Base-by-base conservation (phyloP, 2,329 filamentous ascomycete species). In the Ciborinia camelliae region DNA sequence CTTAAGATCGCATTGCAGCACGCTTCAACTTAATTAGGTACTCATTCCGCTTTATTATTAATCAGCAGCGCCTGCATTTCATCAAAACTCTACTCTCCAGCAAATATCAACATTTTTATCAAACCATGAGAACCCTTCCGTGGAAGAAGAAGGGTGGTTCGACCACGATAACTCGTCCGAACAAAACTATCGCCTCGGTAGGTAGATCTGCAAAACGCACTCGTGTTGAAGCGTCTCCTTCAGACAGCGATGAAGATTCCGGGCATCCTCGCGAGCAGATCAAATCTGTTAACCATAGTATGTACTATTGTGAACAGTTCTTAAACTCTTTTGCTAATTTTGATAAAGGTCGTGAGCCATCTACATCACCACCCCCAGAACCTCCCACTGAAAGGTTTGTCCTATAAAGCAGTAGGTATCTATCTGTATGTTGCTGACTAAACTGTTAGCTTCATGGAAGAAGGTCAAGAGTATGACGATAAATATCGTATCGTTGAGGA, bases 401-500 rank as follows among this genome's bases (percentile, higher is more conserved):
- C 9, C 18, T 10, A 14, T 43, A 18, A 2, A 47, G 23, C 4
- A 35, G 5, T 7, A 35, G 20, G 5, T 7, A 35, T 26, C n/a
- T 47, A 23, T 26, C 7, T 32, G 2, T 47, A 35, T 47, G 9
- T 47, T 7, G 14, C 55, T 58, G 30, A 58, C 8, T n/a, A 26
- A 5, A 5, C 26, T 12, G 26, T 51, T 43, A 75, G 73, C 12
- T 72, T 72, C 35, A 92, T 94, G 89, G 78, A 80, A 2, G 81
- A 86, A 54, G 87, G 86, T 3, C 75, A 83, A n/a, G 79, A 83
- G 4, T 76, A 81, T n/a, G 91, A 95, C 74, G 90, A 93, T 73
- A 78, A 78, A 63, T 94, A 86, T 76, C 87, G 90, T 71, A 93
- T 94, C 89, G 91, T 95, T 0, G 91, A 94, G 75, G 91, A 95